Percentiles rank a stretch among this genome's conserved stretches.
phyloP scores from a whole-genome alignment of 2,329 filamentous ascomycete genomes.

The Epichloe coenophiala region DNA sequence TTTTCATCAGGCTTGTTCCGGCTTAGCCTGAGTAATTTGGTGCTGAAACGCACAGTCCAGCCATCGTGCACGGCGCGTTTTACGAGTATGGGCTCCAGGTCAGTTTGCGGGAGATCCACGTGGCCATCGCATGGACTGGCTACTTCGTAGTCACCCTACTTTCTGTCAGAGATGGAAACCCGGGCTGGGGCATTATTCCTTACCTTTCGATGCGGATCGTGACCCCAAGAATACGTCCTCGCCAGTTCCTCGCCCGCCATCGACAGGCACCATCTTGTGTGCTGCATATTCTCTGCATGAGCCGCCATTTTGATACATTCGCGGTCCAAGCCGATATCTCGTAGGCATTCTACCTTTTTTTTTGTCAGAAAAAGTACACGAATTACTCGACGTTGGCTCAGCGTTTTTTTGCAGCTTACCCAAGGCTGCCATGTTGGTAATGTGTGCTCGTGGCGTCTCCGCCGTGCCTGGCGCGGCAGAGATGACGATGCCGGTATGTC shows the following conservation, averaged over 20 bases:
- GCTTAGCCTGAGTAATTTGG: constrained; percentile 18
- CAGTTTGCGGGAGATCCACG: constrained; percentile 29
- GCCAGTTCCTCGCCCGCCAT: constrained; percentile 40
- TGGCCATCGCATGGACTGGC: constrained; percentile 26
- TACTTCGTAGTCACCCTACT: constrained; percentile 26
- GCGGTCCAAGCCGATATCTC: constrained; percentile 35
- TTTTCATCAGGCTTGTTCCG: constrained; percentile 12
- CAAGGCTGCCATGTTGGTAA: constrained; percentile 44
- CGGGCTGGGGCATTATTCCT: neutral
- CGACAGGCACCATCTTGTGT: constrained; percentile 38
- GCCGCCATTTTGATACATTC: constrained; percentile 24
- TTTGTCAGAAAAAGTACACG: neutral
- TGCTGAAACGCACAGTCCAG: constrained; percentile 24
- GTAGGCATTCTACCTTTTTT: constrained; percentile 30
- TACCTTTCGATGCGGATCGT: constrained; percentile 30
- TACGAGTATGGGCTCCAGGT: constrained; percentile 28
- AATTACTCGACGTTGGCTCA: neutral
- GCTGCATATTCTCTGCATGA: constrained; percentile 28
- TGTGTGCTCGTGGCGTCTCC: constrained; percentile 44
- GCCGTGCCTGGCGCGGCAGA: constrained; percentile 34
- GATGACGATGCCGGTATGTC: constrained; percentile 39
- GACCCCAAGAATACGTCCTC: constrained; percentile 36
- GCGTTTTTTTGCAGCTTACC: constrained; percentile 9
- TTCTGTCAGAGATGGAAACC: neutral
- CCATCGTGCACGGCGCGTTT: constrained; percentile 21